Conservation (phyloP, 2,329 filamentous ascomycete species). For the Trichophyton mentagrophytes region DNA sequence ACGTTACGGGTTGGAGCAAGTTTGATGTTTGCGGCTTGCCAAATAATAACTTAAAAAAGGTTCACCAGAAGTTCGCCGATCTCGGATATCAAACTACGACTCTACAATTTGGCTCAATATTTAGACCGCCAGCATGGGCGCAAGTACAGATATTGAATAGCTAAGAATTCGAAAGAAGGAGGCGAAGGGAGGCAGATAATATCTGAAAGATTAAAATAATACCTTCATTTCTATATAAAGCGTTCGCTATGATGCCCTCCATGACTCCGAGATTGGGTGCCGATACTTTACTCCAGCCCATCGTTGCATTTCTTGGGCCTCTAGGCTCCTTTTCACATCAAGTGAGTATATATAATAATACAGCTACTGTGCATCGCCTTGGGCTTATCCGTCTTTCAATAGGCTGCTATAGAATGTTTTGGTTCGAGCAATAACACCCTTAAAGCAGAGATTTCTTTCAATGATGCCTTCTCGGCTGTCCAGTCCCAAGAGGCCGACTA, state of each 20-base stretch:
- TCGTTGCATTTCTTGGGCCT: conserved; percentile 49
- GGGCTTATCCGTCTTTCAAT: conserved; percentile 11
- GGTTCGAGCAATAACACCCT: conserved; percentile 20
- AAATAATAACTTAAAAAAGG: background rate
- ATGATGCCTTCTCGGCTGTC: conserved; percentile 66
- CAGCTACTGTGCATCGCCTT: conserved; percentile 10
- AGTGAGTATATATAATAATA: conserved; percentile 30
- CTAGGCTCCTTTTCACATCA: conserved; percentile 57
- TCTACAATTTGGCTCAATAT: background rate
- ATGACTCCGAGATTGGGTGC: background rate
- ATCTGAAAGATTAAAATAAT: background rate
- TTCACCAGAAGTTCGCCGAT: background rate
- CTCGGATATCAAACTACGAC: background rate
- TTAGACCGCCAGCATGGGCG: background rate
- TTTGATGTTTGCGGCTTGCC: background rate
- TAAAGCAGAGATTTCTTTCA: conserved; percentile 26
- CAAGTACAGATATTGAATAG: background rate
- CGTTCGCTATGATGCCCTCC: background rate
- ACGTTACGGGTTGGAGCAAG: background rate
- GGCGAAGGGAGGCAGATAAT: background rate
- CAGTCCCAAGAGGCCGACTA: conserved; percentile 52
- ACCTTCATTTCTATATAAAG: background rate
- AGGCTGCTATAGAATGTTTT: conserved; percentile 45
- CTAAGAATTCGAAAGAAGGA: background rate
- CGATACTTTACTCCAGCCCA: conserved; percentile 16